phyloP scores from a whole-genome alignment of 176 grass and related monocot genomes.

The Oryza punctata region DNA sequence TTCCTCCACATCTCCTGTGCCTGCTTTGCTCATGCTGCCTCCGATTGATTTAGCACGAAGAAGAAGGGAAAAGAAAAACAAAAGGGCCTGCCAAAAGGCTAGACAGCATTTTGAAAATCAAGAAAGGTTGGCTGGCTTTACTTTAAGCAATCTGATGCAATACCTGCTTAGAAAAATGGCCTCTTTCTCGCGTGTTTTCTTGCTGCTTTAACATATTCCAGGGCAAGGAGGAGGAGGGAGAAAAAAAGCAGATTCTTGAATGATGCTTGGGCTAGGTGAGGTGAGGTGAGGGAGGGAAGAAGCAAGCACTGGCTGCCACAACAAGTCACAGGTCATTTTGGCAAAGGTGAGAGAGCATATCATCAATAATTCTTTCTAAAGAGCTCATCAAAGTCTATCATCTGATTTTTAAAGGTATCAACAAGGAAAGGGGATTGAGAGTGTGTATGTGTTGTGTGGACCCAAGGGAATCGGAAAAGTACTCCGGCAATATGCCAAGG shows the following conservation, averaged over 20 bases:
- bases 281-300: not conserved
- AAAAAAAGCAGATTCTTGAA: conserved; percentile 59
- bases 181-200: conserved; percentile 46
- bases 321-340: conserved; percentile 48
- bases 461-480: conserved; percentile 46
- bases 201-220: conserved; percentile 54
- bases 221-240: not conserved
- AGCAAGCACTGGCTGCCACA: conserved; percentile 35
- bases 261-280: conserved; percentile 41
- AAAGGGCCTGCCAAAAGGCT: conserved; percentile 22
- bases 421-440: conserved; percentile 35
- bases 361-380: conserved; percentile 56
- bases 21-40: not conserved
- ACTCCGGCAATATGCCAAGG: conserved; percentile 46
- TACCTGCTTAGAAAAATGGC: conserved; percentile 40
- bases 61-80: not conserved
- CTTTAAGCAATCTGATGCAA: conserved; percentile 47
- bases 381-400: conserved; percentile 58
- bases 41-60: conserved; percentile 19
- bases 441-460: conserved; percentile 32
- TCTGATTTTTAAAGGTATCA: conserved; percentile 51
- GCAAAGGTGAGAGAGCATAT: conserved; percentile 48
- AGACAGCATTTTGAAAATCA: conserved; percentile 48
- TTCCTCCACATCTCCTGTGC: not conserved
- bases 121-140: conserved; percentile 26